Percentiles rank a stretch among this genome's conserved stretches.
Conservation (phyloP, 1,284 basidiomycete species). For the Anthracocystis walkeri region DNA sequence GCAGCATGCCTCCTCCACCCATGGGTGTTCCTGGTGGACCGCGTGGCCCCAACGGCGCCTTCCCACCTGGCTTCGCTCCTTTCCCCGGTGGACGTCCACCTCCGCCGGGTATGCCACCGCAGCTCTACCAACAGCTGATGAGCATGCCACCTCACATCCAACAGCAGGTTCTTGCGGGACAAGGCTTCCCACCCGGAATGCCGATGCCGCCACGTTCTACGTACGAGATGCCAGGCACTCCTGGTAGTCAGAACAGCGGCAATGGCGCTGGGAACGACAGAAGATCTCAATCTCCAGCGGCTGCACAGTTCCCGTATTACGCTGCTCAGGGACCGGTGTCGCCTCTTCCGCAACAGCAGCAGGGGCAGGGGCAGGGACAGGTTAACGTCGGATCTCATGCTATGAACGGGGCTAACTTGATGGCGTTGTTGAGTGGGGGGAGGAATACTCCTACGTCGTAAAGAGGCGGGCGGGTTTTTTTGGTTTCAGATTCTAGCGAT, state of each 20-base stretch:
- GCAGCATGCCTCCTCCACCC: conserved; percentile 33
- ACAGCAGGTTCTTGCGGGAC: conserved; percentile 53
- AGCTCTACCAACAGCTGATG: conserved; percentile 64
- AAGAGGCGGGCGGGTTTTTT: background rate
- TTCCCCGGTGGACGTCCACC: conserved; percentile 36
- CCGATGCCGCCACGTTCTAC: conserved; percentile 29
- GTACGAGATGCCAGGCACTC: conserved; percentile 34
- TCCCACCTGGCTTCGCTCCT: conserved; percentile 31
- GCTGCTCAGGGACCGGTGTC: conserved; percentile 17
- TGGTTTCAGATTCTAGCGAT: conserved; percentile 1
- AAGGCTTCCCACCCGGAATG: conserved; percentile 39
- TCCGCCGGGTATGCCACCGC: conserved; percentile 57
- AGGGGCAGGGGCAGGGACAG: conserved; percentile 13
- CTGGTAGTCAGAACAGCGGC: conserved; percentile 2
- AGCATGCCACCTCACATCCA: conserved; percentile 62
- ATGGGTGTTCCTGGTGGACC: conserved; percentile 37
- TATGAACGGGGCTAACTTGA: conserved; percentile 50
- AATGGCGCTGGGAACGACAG: conserved; percentile 1
- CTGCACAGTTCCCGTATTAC: conserved; percentile 35
- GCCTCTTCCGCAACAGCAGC: background rate
- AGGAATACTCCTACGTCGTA: conserved; percentile 26
- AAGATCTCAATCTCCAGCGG: conserved; percentile 20
- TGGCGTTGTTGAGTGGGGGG: conserved; percentile 43
- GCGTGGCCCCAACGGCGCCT: conserved; percentile 27
- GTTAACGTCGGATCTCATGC: conserved; percentile 37